These are phyloP conservation scores for Penicillium freii DNA, from an alignment of 2,329 filamentous ascomycete genomes.

Conservation along the genomic window DNA sequence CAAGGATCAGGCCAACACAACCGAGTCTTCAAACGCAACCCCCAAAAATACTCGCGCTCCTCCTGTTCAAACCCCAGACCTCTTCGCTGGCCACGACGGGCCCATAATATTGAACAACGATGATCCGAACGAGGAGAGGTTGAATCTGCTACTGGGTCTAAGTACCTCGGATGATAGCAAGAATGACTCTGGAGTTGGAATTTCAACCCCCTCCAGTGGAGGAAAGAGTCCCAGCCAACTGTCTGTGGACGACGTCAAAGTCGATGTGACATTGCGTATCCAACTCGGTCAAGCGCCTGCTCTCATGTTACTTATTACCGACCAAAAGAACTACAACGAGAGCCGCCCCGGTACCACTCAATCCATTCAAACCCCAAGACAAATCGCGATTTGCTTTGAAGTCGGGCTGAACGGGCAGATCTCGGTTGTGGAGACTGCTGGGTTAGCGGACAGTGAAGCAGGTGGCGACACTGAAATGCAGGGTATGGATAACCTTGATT, in stretches of 20 bases:
- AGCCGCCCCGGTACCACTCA: slow-evolving; percentile 10
- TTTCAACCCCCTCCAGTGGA: slow-evolving; percentile 1
- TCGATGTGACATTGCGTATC: slow-evolving; percentile 41
- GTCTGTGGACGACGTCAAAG: slow-evolving; percentile 30
- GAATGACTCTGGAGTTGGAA: not conserved
- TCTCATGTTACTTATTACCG: slow-evolving; percentile 39
- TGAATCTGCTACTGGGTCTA: slow-evolving; percentile 51
- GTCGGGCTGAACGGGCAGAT: slow-evolving; percentile 44
- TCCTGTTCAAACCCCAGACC: slow-evolving; percentile 9
- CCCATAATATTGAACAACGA: slow-evolving; percentile 42
- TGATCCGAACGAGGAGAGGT: slow-evolving; percentile 50
- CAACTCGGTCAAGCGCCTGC: slow-evolving; percentile 40
- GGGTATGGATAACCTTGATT: slow-evolving; percentile 14
- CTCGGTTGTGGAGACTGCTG: slow-evolving; percentile 39
- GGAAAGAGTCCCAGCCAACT: not conserved
- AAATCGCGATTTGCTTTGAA: slow-evolving; percentile 39
- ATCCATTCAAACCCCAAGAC: slow-evolving; percentile 5
- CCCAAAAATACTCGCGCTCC: slow-evolving; percentile 1
- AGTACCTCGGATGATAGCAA: slow-evolving; percentile 1
- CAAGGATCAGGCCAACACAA: slow-evolving; percentile 14
- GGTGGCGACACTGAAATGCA: slow-evolving; percentile 20
- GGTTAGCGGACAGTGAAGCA: slow-evolving; percentile 28
- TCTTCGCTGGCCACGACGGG: slow-evolving; percentile 17
- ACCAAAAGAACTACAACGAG: slow-evolving; percentile 17
- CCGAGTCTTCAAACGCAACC: slow-evolving; percentile 8